Evolutionary conservation across 139 green algal species (phyloP).

Genomic region (Auxenochlorella pyrenoidosa): DNA sequence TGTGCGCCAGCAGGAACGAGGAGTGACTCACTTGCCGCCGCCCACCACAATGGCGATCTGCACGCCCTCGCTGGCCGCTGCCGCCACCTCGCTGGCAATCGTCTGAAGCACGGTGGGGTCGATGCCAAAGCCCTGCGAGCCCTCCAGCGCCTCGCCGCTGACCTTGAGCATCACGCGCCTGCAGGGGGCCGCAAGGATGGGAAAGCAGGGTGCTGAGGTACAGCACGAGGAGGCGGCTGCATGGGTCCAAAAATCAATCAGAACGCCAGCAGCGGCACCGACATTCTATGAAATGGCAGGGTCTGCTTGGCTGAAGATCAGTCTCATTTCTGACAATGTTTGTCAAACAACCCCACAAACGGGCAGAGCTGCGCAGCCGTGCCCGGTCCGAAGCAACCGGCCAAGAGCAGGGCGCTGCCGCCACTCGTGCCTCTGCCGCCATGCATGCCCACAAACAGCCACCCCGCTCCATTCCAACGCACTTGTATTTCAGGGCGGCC

Average conservation of each 20-base stretch:
- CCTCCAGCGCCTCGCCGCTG: conserved; percentile 94
- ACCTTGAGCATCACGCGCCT: conserved; percentile 91
- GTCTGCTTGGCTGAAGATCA: not conserved
- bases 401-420: not conserved
- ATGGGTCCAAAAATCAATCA: too few relatives aligned
- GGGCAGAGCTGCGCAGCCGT: too few relatives aligned
- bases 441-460: too few relatives aligned
- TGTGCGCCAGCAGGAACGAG: too few relatives aligned
- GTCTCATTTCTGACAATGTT: too few relatives aligned
- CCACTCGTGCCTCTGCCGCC: not conserved
- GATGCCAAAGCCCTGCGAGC: conserved; percentile 83
- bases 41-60: conserved; percentile 96
- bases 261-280: not conserved
- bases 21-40: conserved; percentile 76
- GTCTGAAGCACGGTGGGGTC: conserved; percentile 84
- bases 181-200: not conserved
- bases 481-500: conserved; percentile 26
- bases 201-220: not conserved
- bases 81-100: conserved; percentile 88
- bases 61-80: conserved; percentile 63
- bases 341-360: not conserved
- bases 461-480: not conserved
- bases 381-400: too few relatives aligned
- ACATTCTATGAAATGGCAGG: not conserved
- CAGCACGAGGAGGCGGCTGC: too few relatives aligned